Conservation (phyloP, 2,329 filamentous ascomycete species). For the Claviceps pusilla region DNA sequence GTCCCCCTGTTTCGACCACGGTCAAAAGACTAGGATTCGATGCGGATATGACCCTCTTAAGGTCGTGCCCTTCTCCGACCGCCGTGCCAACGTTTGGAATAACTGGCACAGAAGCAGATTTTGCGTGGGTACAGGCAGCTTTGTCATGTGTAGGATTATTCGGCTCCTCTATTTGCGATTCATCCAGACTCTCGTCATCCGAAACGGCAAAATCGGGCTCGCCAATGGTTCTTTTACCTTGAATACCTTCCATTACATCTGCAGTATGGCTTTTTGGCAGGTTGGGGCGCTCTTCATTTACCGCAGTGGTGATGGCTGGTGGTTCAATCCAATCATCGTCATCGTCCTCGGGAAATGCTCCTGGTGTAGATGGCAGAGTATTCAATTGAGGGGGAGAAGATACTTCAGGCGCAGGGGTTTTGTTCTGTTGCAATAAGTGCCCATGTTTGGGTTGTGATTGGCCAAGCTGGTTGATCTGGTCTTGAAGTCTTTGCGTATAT, state of each 20-base stretch:
- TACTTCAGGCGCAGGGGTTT: slow-evolving; percentile 14
- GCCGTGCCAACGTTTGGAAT: slow-evolving; percentile 20
- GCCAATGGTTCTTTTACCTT: slow-evolving; percentile 32
- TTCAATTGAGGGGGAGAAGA: slow-evolving; percentile 15
- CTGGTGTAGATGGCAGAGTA: slow-evolving; percentile 33
- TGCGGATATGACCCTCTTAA: slow-evolving; percentile 47
- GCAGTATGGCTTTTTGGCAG: slow-evolving; percentile 46
- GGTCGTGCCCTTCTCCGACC: slow-evolving; percentile 13
- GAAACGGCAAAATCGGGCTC: slow-evolving; percentile 21
- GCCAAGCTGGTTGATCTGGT: slow-evolving; percentile 68
- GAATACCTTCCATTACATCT: slow-evolving; percentile 44
- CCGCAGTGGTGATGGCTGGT: slow-evolving; percentile 19
- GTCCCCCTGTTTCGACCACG: slow-evolving; percentile 25
- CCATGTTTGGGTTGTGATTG: slow-evolving; percentile 37
- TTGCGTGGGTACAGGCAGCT: neutral
- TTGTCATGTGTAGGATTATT: slow-evolving; percentile 4
- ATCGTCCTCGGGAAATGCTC: slow-evolving; percentile 44
- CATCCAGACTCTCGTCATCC: slow-evolving; percentile 2
- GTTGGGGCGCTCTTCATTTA: slow-evolving; percentile 28
- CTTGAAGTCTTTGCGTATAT: slow-evolving; percentile 83
- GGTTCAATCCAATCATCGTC: slow-evolving; percentile 52
- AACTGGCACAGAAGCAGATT: slow-evolving; percentile 38
- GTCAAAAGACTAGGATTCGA: slow-evolving; percentile 40
- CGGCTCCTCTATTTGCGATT: neutral
- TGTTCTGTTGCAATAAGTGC: slow-evolving; percentile 22